Evolutionary conservation across 441 rosid species (phyloP).

Genomic region (Populus hybrid): DNA sequence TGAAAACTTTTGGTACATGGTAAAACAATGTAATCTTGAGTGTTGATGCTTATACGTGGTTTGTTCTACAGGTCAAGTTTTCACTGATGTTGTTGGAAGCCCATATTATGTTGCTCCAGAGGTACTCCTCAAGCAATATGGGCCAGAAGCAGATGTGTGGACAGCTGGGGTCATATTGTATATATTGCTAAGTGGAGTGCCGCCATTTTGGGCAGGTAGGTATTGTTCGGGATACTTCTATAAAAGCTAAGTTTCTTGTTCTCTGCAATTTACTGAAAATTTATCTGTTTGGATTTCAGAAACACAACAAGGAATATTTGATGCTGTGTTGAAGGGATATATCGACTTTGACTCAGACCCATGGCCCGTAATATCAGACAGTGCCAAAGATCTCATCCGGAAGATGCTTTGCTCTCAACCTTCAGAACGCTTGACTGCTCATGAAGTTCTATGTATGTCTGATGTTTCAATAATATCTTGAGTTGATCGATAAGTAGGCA

Average conservation of each 20-base stretch:
- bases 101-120: conserved; percentile 98
- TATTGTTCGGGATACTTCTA: neutral
- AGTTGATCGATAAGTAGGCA: neutral
- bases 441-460: conserved; percentile 90
- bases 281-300: conserved; percentile 42
- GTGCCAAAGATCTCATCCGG: conserved; percentile 85
- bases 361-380: conserved; percentile 89
- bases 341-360: conserved; percentile 90
- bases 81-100: conserved; percentile 94
- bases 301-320: conserved; percentile 96
- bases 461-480: neutral
- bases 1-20: neutral
- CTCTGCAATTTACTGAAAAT: conserved; percentile 18
- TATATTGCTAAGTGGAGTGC: too few relatives aligned
- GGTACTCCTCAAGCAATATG: conserved; percentile 85
- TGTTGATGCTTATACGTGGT: neutral
- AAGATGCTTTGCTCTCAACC: conserved; percentile 81
- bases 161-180: conserved; percentile 99
- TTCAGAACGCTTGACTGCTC: conserved; percentile 81
- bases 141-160: conserved; percentile 98
- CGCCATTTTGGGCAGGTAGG: conserved; percentile 98
- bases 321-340: conserved; percentile 90
- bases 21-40: neutral
- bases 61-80: conserved; percentile 57
- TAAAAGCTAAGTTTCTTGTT: neutral